Conservation (phyloP, 192 early-diverging fungal species). For the Phycomyces blakesleeanus region DNA sequence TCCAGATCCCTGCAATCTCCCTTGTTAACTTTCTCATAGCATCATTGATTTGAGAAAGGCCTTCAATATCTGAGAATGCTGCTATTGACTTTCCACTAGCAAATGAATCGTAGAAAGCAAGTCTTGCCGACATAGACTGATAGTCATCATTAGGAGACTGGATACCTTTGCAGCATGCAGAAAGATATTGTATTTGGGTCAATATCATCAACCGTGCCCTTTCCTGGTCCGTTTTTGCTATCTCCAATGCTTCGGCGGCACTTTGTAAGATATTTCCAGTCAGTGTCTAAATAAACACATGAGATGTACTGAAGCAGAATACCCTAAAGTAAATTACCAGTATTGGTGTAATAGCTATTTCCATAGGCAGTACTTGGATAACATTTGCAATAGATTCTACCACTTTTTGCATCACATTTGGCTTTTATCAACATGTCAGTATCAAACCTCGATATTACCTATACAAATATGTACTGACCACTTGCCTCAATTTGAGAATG, state of each 20-base stretch:
- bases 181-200: slow-evolving; percentile 43
- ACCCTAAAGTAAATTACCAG: slow-evolving; percentile 27
- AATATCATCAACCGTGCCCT: slow-evolving; percentile 33
- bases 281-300: slow-evolving; percentile 11
- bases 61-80: slow-evolving; percentile 18
- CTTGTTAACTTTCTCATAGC: slow-evolving; percentile 42
- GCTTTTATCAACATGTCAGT: slow-evolving; percentile 7
- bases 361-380: slow-evolving; percentile 38
- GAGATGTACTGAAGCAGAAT: neutral
- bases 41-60: slow-evolving; percentile 31
- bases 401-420: slow-evolving; percentile 38
- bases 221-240: slow-evolving; percentile 17
- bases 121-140: slow-evolving; percentile 20
- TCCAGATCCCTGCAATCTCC: slow-evolving; percentile 39
- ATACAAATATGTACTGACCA: neutral
- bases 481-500: slow-evolving; percentile 21
- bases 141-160: slow-evolving; percentile 52
- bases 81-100: slow-evolving; percentile 24
- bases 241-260: slow-evolving; percentile 3
- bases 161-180: slow-evolving; percentile 49
- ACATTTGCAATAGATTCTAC: slow-evolving; percentile 44
- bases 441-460: neutral
- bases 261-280: slow-evolving; percentile 25
- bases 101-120: slow-evolving; percentile 26
- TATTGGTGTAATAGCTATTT: slow-evolving; percentile 33